phyloP scores from a whole-genome alignment of 2,329 filamentous ascomycete species.

The Exophiala oligosperma region DNA sequence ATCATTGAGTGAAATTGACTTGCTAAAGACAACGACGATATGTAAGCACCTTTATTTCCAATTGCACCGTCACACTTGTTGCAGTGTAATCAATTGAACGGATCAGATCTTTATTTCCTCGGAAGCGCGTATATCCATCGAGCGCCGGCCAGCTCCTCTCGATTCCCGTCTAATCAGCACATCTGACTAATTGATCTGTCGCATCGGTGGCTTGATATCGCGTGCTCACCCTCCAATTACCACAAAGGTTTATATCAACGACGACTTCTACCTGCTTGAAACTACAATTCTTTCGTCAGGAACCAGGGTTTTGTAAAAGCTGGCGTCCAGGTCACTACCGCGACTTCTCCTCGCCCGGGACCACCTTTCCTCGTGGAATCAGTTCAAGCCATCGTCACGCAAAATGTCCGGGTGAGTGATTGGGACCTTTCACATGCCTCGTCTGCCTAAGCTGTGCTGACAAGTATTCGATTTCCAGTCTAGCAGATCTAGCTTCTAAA shows the following conservation, averaged over 20 bases:
- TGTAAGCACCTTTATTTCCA: not conserved
- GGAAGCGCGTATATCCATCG: not conserved
- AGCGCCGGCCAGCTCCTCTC: not conserved
- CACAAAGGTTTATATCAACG: not conserved
- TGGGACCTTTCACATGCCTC: too few species aligned
- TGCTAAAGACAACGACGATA: too few species aligned
- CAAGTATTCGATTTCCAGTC: slow-evolving; percentile 5
- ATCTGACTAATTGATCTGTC: not conserved
- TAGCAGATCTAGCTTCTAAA: slow-evolving; percentile 26
- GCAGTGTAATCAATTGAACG: not conserved
- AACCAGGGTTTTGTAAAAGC: not conserved
- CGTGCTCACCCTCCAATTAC: not conserved
- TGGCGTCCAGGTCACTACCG: slow-evolving; percentile 12
- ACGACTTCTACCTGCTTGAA: not conserved
- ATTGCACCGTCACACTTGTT: not conserved
- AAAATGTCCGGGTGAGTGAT: slow-evolving; percentile 17
- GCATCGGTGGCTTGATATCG: not conserved
- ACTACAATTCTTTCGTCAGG: not conserved
- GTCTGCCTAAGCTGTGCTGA: not conserved
- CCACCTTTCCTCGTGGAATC: slow-evolving; percentile 3
- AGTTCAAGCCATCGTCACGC: not conserved
- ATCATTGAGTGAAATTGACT: too few species aligned
- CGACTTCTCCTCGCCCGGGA: slow-evolving; percentile 4
- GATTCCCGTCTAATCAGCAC: not conserved
- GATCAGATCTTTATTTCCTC: not conserved